Evolutionary conservation across 176 grass and related monocot species (phyloP).

Genomic region (Alloteropsis semialata): DNA sequence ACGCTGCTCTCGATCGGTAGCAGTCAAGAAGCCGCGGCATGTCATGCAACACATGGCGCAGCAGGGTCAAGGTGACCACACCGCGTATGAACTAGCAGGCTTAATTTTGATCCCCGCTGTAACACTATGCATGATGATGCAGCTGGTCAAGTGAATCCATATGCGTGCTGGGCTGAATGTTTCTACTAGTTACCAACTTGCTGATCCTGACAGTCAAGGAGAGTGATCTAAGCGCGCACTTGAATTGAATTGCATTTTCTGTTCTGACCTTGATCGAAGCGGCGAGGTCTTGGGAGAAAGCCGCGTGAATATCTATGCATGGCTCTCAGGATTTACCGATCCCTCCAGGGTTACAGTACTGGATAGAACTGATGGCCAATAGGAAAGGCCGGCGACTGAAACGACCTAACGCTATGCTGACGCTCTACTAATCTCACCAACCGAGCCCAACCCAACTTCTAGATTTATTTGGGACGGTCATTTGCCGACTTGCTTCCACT

Average conservation of each 20-base stretch:
- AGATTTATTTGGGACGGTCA: neutral
- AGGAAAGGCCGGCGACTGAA: neutral
- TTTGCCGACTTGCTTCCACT: neutral
- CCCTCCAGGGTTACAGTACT: neutral
- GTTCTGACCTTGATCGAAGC: conserved; percentile 5
- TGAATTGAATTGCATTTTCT: conserved; percentile 18
- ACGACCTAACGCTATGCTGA: neutral
- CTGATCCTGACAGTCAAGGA: conserved; percentile 27
- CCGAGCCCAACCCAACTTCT: neutral
- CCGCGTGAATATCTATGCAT: neutral
- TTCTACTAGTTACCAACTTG: neutral
- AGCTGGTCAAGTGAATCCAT: conserved; percentile 8
- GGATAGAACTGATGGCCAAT: neutral
- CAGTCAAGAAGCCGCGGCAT: neutral
- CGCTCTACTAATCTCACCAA: neutral
- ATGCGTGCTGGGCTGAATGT: neutral
- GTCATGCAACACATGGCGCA: neutral
- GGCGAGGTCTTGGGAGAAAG: conserved; percentile 5
- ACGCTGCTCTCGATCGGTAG: neutral
- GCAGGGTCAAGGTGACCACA: conserved; percentile 2
- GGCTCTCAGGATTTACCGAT: neutral
- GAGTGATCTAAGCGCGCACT: conserved; percentile 19
- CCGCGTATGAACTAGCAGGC: neutral
- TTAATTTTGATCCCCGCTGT: conserved; percentile 2
- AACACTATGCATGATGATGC: neutral